Evolutionary conservation across 108 stramenopile genomes (phyloP).

Genomic region (Conticribra weissflogii): DNA sequence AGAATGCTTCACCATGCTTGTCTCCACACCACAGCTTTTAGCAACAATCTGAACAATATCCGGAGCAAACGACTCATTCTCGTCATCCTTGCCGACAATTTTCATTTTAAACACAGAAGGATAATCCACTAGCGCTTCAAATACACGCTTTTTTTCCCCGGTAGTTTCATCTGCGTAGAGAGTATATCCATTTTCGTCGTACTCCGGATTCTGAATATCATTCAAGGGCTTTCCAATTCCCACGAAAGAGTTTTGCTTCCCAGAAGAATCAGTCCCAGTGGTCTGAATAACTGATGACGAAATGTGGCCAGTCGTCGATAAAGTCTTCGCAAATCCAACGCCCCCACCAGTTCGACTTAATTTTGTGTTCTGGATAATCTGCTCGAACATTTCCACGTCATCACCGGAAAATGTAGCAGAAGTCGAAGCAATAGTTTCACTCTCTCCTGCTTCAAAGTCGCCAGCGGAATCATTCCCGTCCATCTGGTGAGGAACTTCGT

Average conservation of each 20-base stretch:
- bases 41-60: slow-evolving; percentile 84
- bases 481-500: slow-evolving; percentile 35
- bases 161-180: slow-evolving; percentile 86
- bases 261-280: slow-evolving; percentile 18
- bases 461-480: not conserved
- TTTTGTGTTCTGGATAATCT: slow-evolving; percentile 37
- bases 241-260: slow-evolving; percentile 60
- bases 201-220: slow-evolving; percentile 79
- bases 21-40: slow-evolving; percentile 69
- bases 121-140: slow-evolving; percentile 91
- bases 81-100: slow-evolving; percentile 75
- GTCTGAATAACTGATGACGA: slow-evolving; percentile 38
- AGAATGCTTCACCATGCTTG: slow-evolving; percentile 43
- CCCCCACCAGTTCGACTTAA: slow-evolving; percentile 20
- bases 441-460: not conserved
- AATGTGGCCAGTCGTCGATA: slow-evolving; percentile 34
- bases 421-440: not conserved
- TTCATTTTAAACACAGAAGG: slow-evolving; percentile 88
- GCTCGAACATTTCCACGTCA: slow-evolving; percentile 41
- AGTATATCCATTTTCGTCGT: slow-evolving; percentile 89
- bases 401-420: slow-evolving; percentile 8
- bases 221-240: slow-evolving; percentile 78
- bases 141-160: slow-evolving; percentile 87
- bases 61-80: slow-evolving; percentile 73
- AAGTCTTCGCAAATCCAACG: slow-evolving; percentile 28